Percentiles rank a stretch among this genome's conserved stretches.
Evolutionary conservation across 345 rosid genomes (phyloP).

Genomic region (Populus euphratica): DNA sequence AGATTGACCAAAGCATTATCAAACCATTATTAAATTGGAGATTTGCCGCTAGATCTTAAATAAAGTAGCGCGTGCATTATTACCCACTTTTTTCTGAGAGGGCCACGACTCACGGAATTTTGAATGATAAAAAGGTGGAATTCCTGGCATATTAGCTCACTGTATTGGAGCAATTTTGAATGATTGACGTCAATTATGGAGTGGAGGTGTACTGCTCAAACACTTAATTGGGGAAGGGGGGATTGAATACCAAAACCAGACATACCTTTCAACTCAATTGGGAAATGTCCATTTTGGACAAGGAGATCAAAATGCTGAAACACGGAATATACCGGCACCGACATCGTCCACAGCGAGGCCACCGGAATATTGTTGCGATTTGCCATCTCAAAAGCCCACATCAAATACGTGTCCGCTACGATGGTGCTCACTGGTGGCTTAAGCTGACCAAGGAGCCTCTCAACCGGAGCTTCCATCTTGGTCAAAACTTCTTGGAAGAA

Average conservation of each 20-base stretch:
- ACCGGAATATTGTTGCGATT: conserved; percentile 14
- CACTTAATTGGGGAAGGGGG: too few species aligned
- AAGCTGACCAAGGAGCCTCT: conserved; percentile 10
- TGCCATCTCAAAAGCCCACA: conserved; percentile 3
- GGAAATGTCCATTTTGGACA: background rate
- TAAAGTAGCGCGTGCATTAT: too few species aligned
- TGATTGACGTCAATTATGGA: too few species aligned
- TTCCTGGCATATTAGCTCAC: background rate
- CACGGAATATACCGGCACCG: background rate
- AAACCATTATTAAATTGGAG: too few species aligned
- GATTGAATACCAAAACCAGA: background rate
- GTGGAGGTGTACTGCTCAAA: too few species aligned
- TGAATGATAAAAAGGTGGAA: background rate
- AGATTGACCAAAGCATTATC: too few species aligned
- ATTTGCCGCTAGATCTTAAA: too few species aligned
- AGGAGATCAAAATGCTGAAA: conserved; percentile 1
- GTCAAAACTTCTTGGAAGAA: background rate
- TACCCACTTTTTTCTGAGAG: too few species aligned
- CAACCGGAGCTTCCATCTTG: conserved; percentile 6
- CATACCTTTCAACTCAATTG: background rate
- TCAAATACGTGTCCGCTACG: conserved; percentile 1
- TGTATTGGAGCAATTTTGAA: too few species aligned
- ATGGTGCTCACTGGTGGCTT: conserved; percentile 4
- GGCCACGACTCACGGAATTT: too few species aligned
- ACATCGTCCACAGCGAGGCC: conserved; percentile 14